Base-by-base conservation (phyloP, 805 yeast species). In the Saccharomycopsis selenospora region DNA sequence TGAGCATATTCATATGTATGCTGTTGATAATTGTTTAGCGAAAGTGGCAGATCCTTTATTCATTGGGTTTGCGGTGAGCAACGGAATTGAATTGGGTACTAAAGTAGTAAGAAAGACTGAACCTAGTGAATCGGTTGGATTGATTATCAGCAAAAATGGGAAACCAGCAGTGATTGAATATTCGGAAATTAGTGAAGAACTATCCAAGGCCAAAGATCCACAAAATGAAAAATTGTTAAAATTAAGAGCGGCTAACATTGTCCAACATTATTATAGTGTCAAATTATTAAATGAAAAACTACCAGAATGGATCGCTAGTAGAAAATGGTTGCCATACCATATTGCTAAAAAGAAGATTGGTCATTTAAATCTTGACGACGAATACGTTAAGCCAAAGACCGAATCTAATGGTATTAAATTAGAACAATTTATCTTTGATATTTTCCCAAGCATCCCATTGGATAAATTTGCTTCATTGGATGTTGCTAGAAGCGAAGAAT, bases 361-460 rank as follows among this genome's bases (percentile, higher is more conserved):
- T 2, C 67, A 65, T 47, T 73, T 77, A 44, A 79, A 80, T 57
- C 55, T 66, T 20, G 61, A 57, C 1, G 79, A 78, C 26, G 62
- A 69, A 45, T 61, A 67, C 36, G 59, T 69, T 25, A 78, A 76
- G 57, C 96, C 98, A n/a, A n/a, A n/a, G n/a, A 57, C 70, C 1
- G 75, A 70, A 49, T 86, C 91, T 42, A 93, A 93, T 64, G 99
- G 98, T 40, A 81, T 91, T 61, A 93, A 93, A 64, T 73, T 93
- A 61, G 99, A 93, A 65, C 98, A 91, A 64, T 93, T 93, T 59
- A 95, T 93, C 49, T 93, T 93, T 68, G 99, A 93, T 62, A 95
- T 93, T 22, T 93, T 93, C 67, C 90, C 90, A 44, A 75, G 80
- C 26, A 82, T 93, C 29, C 74, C 77, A 10, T 61, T 90, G 53